These are phyloP conservation scores for Boletus tomentosulus DNA, from an alignment of 768 basidiomycete genomes.

Conservation along the genomic window DNA sequence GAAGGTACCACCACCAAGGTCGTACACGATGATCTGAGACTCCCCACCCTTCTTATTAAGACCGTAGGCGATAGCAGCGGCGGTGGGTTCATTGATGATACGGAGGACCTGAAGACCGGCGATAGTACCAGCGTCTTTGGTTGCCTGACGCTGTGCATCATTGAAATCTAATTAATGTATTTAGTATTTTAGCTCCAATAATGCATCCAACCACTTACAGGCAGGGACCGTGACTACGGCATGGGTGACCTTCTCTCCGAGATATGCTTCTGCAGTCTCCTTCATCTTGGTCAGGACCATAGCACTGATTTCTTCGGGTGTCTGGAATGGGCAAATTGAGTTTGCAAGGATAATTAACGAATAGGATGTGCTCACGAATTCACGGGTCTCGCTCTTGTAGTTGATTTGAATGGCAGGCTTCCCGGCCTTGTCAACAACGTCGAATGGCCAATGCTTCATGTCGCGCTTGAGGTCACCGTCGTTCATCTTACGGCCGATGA, in stretches of 20 bases:
- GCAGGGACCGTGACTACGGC: conserved; percentile 98
- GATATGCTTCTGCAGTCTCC: conserved; percentile 98
- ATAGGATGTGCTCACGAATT: conserved; percentile 62
- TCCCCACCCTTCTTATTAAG: conserved; percentile 95
- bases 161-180: conserved; percentile 80
- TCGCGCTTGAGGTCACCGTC: conserved; percentile 80
- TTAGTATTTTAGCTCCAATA: background rate
- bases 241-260: conserved; percentile 93
- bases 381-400: conserved; percentile 73
- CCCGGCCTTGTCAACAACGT: conserved; percentile 69
- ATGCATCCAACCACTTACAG: conserved; percentile 44
- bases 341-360: background rate
- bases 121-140: conserved; percentile 96
- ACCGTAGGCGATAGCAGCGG: conserved; percentile 97
- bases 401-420: conserved; percentile 78
- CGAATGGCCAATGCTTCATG: conserved; percentile 90
- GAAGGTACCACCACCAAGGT: conserved; percentile 98
- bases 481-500: conserved; percentile 83
- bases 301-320: conserved; percentile 91
- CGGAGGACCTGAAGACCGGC: conserved; percentile 93
- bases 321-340: conserved; percentile 38
- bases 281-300: conserved; percentile 99
- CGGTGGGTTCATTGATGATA: conserved; percentile 97
- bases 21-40: conserved; percentile 95
- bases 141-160: conserved; percentile 98